Percentiles rank a stretch among this genome's conserved stretches.
These are phyloP conservation scores for Triticum dicoccoides DNA, from an alignment of 176 grass and related monocot species.

Conservation along the genomic window DNA sequence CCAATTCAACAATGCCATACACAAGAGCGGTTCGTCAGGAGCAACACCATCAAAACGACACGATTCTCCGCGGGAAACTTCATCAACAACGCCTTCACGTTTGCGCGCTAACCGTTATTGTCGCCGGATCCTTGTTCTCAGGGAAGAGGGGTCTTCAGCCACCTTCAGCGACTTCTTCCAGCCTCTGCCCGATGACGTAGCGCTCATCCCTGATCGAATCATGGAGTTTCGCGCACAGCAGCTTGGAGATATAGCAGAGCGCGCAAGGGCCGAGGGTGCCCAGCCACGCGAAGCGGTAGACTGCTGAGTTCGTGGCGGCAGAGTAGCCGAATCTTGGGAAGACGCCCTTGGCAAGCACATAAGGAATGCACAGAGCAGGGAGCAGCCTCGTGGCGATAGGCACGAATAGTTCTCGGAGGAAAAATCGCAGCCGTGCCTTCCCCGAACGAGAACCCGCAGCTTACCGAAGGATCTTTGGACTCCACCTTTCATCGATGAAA, in stretches of 20 bases:
- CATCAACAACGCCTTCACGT: not conserved
- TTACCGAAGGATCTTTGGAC: constrained; percentile 25
- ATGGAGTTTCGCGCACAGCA: constrained; percentile 19
- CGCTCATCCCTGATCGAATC: constrained; percentile 53
- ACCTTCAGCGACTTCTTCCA: constrained; percentile 37
- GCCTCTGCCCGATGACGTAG: constrained; percentile 39
- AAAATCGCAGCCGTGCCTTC: constrained; percentile 16
- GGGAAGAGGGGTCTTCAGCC: too few species aligned
- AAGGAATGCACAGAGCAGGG: constrained; percentile 45
- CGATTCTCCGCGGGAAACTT: too few species aligned
- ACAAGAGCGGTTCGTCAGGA: not conserved
- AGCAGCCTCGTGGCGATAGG: constrained; percentile 43
- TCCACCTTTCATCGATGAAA: constrained; percentile 43
- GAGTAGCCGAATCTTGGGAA: constrained; percentile 47
- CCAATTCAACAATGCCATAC: not conserved
- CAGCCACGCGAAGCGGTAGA: constrained; percentile 55
- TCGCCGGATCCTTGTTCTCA: not conserved
- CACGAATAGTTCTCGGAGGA: constrained; percentile 42
- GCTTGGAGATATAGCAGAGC: constrained; percentile 26
- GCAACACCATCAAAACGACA: not conserved
- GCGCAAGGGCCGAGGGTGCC: constrained; percentile 19
- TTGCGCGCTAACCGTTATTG: not conserved
- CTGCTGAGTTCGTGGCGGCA: constrained; percentile 26
- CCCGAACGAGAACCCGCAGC: constrained; percentile 27
- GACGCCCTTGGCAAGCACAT: constrained; percentile 40